Conservation (phyloP, 2,329 filamentous ascomycete genomes). For the Alternaria brassicicola region DNA sequence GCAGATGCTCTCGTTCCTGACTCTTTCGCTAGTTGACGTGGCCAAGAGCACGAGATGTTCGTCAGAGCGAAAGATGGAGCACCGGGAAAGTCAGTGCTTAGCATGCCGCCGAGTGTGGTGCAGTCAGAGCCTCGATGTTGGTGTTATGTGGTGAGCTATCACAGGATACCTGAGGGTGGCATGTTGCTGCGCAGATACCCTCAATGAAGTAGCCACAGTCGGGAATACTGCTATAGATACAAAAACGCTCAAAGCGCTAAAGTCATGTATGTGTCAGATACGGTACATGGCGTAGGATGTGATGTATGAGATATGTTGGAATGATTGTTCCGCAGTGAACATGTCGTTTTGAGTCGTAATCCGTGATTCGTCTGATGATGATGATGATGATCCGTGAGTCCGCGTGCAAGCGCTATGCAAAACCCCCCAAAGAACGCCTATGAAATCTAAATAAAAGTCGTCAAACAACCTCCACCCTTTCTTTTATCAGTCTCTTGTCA, state of each 20-base stretch:
- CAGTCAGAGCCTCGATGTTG: not conserved
- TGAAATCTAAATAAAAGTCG: not conserved
- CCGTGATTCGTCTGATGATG: conserved; percentile 4
- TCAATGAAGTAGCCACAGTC: not conserved
- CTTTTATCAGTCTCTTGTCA: conserved; percentile 22
- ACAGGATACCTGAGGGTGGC: no score
- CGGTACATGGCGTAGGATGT: not conserved
- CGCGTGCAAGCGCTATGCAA: conserved; percentile 6
- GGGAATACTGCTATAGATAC: not conserved
- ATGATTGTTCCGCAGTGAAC: not conserved
- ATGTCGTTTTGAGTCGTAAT: not conserved
- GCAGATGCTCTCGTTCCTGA: not conserved
- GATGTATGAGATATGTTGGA: not conserved
- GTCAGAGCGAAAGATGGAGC: no score
- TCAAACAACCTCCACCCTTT: conserved; percentile 26
- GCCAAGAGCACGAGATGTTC: not conserved
- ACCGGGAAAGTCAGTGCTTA: not conserved
- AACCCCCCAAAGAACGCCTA: not conserved
- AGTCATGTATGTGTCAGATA: not conserved
- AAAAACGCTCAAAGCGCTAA: not conserved
- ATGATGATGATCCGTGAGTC: not conserved
- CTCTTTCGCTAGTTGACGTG: not conserved
- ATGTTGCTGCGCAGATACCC: no score
- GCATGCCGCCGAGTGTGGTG: not conserved
- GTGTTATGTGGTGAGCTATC: no score